A percentile compares a stretch with the other conserved stretches of the same genome.
Conservation (phyloP, 176 grass and related monocot species). For the Phyllostachys edulis region DNA sequence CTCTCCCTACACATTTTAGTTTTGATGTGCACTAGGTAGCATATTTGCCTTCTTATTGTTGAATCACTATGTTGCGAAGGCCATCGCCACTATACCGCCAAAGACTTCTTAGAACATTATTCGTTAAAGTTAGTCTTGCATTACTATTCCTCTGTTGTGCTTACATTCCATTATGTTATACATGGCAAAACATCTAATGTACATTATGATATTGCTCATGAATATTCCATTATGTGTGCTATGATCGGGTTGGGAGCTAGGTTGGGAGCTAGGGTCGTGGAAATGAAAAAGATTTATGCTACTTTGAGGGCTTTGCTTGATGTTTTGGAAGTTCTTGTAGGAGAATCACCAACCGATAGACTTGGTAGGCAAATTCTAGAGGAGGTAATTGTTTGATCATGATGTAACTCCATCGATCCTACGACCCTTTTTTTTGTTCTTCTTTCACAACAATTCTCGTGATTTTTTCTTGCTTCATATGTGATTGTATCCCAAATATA, state of each 20-base stretch:
- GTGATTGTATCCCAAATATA: neutral
- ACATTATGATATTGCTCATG: constrained; percentile 2
- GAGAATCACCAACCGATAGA: constrained; percentile 55
- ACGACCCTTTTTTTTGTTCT: neutral
- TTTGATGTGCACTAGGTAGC: neutral
- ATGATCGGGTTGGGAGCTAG: too few species aligned
- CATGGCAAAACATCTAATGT: neutral
- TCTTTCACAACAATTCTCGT: neutral
- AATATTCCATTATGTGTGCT: constrained; percentile 25
- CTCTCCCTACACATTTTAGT: neutral
- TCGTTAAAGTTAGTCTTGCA: constrained; percentile 1
- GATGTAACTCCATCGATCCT: neutral
- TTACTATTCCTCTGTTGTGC: neutral
- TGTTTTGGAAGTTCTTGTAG: constrained; percentile 76
- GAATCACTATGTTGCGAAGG: neutral
- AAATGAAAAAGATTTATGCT: constrained; percentile 92
- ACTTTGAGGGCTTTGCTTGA: constrained; percentile 87
- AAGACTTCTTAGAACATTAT: neutral
- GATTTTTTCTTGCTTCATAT: neutral
- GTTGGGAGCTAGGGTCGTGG: constrained; percentile 50
- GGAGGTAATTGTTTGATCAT: constrained; percentile 54
- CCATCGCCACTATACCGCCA: neutral
- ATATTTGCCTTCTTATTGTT: neutral
- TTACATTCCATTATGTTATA: neutral
- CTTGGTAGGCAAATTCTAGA: constrained; percentile 72